Conservation (phyloP, 768 basidiomycete genomes). For the Obba rivulosa region DNA sequence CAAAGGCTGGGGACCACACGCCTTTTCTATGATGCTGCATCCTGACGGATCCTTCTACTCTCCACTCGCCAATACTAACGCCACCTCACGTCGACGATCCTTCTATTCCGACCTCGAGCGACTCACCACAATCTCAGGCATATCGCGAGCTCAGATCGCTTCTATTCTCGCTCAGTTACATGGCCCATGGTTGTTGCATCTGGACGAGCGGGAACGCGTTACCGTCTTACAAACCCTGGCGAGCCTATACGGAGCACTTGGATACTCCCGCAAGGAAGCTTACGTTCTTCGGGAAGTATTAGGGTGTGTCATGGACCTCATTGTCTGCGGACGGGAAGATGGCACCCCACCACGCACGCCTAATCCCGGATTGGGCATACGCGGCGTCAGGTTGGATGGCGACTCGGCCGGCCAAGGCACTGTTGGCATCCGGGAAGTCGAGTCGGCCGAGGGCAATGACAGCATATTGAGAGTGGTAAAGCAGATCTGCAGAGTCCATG, state of each 20-base stretch:
- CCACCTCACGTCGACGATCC: conserved; percentile 4
- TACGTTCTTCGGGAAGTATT: conserved; percentile 82
- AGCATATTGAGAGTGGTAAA: conserved; percentile 74
- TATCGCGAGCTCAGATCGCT: conserved; percentile 66
- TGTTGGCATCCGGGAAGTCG: conserved; percentile 68
- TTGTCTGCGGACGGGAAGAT: conserved; percentile 83
- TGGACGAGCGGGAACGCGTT: conserved; percentile 73
- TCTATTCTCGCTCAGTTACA: conserved; percentile 64
- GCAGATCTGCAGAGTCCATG: conserved; percentile 72
- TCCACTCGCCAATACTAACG: conserved; percentile 38
- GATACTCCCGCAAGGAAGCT: conserved; percentile 84
- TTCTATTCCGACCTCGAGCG: conserved; percentile 55
- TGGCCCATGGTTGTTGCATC: conserved; percentile 82
- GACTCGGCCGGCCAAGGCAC: conserved; percentile 37
- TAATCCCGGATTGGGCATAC: conserved; percentile 43
- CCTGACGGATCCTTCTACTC: conserved; percentile 53
- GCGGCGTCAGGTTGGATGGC: conserved; percentile 33
- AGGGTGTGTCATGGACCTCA: conserved; percentile 75
- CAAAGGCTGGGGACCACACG: conserved; percentile 83
- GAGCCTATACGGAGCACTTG: conserved; percentile 72
- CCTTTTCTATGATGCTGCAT: conserved; percentile 71
- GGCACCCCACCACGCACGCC: conserved; percentile 40
- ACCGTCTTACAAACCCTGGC: conserved; percentile 64
- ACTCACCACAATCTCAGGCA: conserved; percentile 60
- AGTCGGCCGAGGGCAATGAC: conserved; percentile 74